These are phyloP conservation scores for Trametes gibbosa DNA, from an alignment of 768 basidiomycete genomes.

Conservation along the genomic window DNA sequence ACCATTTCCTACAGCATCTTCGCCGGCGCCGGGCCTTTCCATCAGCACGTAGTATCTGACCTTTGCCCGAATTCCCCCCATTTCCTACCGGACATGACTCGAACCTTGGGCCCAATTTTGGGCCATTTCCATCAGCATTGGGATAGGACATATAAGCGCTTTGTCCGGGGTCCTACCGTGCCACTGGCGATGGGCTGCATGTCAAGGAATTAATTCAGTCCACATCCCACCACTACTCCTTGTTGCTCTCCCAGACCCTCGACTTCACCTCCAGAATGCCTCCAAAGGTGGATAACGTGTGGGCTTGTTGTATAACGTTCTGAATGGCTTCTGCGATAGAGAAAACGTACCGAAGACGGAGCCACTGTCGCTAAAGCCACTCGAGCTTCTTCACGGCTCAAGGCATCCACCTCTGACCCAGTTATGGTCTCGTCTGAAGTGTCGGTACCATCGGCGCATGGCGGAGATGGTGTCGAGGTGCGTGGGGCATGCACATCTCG, in stretches of 20 bases:
- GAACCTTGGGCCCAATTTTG: too few relatives aligned
- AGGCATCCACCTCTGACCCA: not conserved
- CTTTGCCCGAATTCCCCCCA: too few relatives aligned
- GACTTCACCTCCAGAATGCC: slow-evolving; percentile 14
- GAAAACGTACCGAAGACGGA: slow-evolving; percentile 47
- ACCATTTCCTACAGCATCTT: too few relatives aligned
- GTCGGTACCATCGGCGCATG: not conserved
- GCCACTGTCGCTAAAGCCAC: slow-evolving; percentile 16
- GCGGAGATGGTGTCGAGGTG: not conserved
- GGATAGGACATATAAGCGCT: too few relatives aligned
- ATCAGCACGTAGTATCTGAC: too few relatives aligned
- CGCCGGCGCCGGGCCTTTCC: too few relatives aligned
- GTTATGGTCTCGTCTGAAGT: not conserved
- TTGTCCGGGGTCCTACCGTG: too few relatives aligned
- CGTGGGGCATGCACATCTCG: not conserved
- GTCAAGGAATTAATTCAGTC: not conserved
- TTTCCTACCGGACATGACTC: too few relatives aligned
- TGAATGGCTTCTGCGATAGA: slow-evolving; percentile 33
- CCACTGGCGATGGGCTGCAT: not conserved
- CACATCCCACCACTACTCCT: not conserved
- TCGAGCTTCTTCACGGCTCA: slow-evolving; percentile 24
- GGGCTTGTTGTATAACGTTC: not conserved
- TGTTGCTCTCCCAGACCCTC: not conserved
- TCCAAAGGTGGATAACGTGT: slow-evolving; percentile 22
- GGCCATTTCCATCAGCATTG: too few relatives aligned